Evolutionary conservation across 352 stramenopile species (phyloP).

Genomic region (Phytopythium delawarense): DNA sequence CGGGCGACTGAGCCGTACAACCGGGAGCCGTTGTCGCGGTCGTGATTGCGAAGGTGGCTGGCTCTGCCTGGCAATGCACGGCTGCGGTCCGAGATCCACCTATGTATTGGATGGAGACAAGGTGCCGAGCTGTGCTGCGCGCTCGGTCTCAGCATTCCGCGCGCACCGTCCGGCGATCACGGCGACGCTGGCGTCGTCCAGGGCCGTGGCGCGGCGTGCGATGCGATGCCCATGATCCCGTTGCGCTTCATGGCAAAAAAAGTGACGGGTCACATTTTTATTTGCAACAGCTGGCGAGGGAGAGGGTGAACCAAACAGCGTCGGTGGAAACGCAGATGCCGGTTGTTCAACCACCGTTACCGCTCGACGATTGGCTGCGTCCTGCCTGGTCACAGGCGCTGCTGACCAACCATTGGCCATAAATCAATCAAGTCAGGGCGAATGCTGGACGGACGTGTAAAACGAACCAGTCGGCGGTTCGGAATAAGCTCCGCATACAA

Average conservation of each 20-base stretch:
- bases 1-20: not conserved
- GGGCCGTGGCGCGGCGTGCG: too few species aligned
- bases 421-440: slow-evolving; percentile 2
- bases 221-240: too few species aligned
- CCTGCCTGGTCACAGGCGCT: slow-evolving; percentile 22
- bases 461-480: not conserved
- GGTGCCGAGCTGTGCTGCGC: too few species aligned
- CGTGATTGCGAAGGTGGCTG: too few species aligned
- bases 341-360: slow-evolving; percentile 11
- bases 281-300: not conserved
- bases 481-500: not conserved
- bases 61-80: not conserved
- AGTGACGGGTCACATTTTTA: not conserved
- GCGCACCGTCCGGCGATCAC: not conserved
- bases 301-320: slow-evolving; percentile 4
- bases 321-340: not conserved
- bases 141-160: not conserved
- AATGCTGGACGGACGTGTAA: not conserved
- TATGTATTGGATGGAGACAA: not conserved
- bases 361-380: slow-evolving; percentile 13
- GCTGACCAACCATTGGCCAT: slow-evolving; percentile 13
- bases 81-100: not conserved
- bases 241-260: not conserved
- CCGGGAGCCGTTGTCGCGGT: too few species aligned
- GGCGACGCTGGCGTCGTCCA: too few species aligned